Conservation (phyloP, 352 stramenopile species). For the Globisporangium cederbergense region DNA sequence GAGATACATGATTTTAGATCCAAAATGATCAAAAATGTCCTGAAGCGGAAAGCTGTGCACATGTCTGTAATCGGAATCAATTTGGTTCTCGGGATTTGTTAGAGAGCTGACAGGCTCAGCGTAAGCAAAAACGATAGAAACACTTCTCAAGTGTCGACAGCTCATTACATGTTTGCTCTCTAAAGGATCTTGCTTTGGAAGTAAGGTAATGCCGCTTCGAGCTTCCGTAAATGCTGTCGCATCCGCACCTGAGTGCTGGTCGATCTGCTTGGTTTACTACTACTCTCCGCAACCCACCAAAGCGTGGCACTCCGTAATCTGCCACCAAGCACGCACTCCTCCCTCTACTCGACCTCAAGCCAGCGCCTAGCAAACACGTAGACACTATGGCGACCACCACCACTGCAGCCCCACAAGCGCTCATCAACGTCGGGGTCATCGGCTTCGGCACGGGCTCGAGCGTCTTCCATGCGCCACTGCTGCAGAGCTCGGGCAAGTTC, state of each 20-base stretch:
- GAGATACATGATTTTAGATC: too few relatives aligned
- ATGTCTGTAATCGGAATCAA: too few relatives aligned
- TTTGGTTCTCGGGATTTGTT: too few relatives aligned
- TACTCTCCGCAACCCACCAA: background rate
- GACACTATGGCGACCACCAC: background rate
- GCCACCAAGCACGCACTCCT: background rate
- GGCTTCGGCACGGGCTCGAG: conserved; percentile 69
- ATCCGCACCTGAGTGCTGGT: background rate
- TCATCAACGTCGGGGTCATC: conserved; percentile 60
- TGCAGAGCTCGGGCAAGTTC: conserved; percentile 56
- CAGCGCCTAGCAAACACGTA: background rate
- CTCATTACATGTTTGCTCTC: too few relatives aligned
- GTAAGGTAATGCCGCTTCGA: background rate
- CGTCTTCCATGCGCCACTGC: conserved; percentile 72
- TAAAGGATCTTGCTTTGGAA: background rate
- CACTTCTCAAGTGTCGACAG: too few relatives aligned
- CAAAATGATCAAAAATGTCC: too few relatives aligned
- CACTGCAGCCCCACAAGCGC: conserved; percentile 1
- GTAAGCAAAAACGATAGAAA: too few relatives aligned
- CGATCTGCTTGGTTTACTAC: background rate
- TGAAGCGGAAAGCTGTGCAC: too few relatives aligned
- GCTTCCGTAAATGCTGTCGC: too few relatives aligned
- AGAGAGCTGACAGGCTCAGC: too few relatives aligned
- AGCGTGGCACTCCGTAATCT: conserved; percentile 6
- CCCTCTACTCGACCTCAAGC: background rate